These are phyloP conservation scores for Atkinsonella hypoxylon DNA, from an alignment of 2,329 filamentous ascomycete genomes.

Conservation along the genomic window DNA sequence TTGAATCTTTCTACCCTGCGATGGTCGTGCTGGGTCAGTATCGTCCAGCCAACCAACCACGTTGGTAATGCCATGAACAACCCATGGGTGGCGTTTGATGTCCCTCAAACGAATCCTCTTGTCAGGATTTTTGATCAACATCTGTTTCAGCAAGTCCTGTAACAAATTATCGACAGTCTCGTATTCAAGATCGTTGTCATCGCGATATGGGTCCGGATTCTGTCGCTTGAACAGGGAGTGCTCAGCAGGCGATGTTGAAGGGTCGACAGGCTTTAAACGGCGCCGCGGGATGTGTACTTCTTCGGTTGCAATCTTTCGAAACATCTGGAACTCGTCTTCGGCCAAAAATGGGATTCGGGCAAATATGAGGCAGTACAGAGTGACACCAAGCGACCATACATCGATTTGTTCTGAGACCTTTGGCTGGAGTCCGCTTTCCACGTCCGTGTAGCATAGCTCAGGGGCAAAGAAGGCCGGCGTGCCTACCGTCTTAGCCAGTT, in stretches of 20 bases:
- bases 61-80: conserved; percentile 65
- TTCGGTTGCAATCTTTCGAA: conserved; percentile 80
- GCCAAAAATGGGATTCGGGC: conserved; percentile 89
- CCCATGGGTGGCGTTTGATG: conserved; percentile 91
- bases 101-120: conserved; percentile 82
- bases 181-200: conserved; percentile 68
- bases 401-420: conserved; percentile 90
- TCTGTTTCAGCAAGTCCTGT: conserved; percentile 62
- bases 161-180: conserved; percentile 76
- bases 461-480: conserved; percentile 97
- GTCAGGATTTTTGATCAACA: conserved; percentile 81
- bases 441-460: conserved; percentile 83
- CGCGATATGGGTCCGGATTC: conserved; percentile 56
- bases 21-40: conserved; percentile 70
- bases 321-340: conserved; percentile 84
- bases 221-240: conserved; percentile 44
- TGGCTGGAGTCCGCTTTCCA: conserved; percentile 54
- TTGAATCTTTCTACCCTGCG: conserved; percentile 75
- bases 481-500: conserved; percentile 95
- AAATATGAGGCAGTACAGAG: conserved; percentile 88
- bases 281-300: conserved; percentile 80
- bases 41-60: conserved; percentile 80
- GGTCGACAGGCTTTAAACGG: conserved; percentile 65
- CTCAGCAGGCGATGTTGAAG: conserved; percentile 41
- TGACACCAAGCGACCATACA: conserved; percentile 93